Base-by-base conservation (phyloP, 805 yeast genomes). In the Barnettozyma sp. region DNA sequence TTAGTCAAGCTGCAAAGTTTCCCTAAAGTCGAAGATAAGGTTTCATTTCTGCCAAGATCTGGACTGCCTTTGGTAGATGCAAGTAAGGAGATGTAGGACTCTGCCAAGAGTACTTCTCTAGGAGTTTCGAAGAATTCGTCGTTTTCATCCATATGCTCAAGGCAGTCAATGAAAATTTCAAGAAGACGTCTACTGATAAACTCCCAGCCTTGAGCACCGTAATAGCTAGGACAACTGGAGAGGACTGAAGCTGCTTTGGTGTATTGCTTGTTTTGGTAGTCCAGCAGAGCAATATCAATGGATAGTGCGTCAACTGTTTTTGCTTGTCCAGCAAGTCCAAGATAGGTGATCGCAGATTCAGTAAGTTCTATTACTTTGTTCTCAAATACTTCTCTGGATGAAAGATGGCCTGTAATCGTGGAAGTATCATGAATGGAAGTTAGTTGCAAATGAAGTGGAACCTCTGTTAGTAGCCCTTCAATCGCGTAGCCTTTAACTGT, bases 281-380 rank as follows among this genome's bases (percentile, higher is more conserved):
- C 77, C 13, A 86, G 57, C 9, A 82, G 52, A 0, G 94, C 95
- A 35, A 86, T 67, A 44, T 90, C 96, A 6, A 84, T 73, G 2
- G 88, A 77, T 12, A 92, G 63, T 5, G 79, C 65, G 48, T 83
- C 88, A 6, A 82, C 78, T 0, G 85, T 69, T 43, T 90, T 69
- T 12, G 76, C 70, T 38, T 85, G 66, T 5, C 57, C 63, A 3
- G 82, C 70, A 1, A 53, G 43, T 5, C 71, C 66, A 43, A 72
- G 81, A 30, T 71, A 71, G 13, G 61, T 59, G 13, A 78, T 71
- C 1, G 79, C 72, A 1, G 62, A 56, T 37, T 73, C 74, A 0
- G 95, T 83, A 13, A 75, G 54, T 1, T 54, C 50, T 26, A 78
- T 56, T 45, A 75, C 82, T 9, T 56, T 52, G 7, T 57, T 51